Evolutionary conservation across 2,329 filamentous ascomycete species (phyloP).

Genomic region (Ophiostoma sp.): DNA sequence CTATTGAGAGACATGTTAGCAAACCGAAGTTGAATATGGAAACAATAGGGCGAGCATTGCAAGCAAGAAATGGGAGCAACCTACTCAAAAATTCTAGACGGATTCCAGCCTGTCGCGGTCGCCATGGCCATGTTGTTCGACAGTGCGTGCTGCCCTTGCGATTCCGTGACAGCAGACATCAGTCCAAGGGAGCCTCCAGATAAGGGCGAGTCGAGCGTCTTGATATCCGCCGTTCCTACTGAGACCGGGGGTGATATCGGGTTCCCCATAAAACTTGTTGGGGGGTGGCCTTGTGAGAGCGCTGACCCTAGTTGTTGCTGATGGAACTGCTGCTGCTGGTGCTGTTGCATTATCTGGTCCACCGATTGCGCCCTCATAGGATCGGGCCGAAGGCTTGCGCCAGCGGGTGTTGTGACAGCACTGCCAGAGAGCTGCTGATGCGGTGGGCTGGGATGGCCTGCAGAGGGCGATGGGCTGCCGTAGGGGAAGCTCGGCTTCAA

Average conservation of each 20-base stretch:
- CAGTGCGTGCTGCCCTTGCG: conserved; percentile 46
- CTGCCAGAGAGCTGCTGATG: conserved; percentile 15
- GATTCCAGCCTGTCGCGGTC: conserved; percentile 72
- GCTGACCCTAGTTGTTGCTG: conserved; percentile 46
- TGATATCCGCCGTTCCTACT: conserved; percentile 63
- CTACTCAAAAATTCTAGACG: conserved; percentile 83
- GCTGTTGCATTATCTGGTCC: conserved; percentile 40
- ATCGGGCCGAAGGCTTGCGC: conserved; percentile 46
- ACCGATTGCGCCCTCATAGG: conserved; percentile 45
- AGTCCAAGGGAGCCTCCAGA: conserved; percentile 65
- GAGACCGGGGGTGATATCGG: conserved; percentile 79
- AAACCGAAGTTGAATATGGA: not conserved
- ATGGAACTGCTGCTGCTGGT: conserved; percentile 36
- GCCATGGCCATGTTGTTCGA: conserved; percentile 39
- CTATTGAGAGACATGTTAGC: conserved; percentile 41
- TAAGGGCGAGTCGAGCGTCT: conserved; percentile 62
- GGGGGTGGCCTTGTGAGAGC: conserved; percentile 46
- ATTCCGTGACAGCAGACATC: conserved; percentile 56
- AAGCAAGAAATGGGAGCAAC: conserved; percentile 34
- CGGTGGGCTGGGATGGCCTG: conserved; percentile 29
- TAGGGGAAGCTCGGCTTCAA: conserved; percentile 84
- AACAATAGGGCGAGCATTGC: not conserved
- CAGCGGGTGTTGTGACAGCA: conserved; percentile 33
- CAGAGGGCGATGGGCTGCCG: conserved; percentile 61
- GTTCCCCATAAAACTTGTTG: conserved; percentile 37